Conservation (phyloP, 139 green algal species). For the Pleodorina starrii region DNA sequence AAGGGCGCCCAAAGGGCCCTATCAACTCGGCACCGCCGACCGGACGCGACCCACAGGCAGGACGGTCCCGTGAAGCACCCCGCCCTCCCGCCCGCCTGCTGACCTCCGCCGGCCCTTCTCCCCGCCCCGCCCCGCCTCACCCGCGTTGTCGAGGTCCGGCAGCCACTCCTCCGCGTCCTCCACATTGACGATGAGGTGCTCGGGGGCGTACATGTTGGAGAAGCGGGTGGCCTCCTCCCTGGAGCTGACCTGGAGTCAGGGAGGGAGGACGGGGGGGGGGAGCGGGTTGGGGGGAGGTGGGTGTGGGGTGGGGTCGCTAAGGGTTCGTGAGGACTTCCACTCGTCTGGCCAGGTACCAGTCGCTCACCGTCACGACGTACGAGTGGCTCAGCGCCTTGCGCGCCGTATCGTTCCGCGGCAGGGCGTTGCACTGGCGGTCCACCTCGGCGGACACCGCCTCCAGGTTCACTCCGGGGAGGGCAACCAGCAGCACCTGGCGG, state of each 20-base stretch:
- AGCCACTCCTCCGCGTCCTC: constrained; percentile 92
- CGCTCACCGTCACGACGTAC: constrained; percentile 82
- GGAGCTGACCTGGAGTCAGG: constrained; percentile 53
- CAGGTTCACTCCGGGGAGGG: constrained; percentile 91
- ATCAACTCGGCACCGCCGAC: too few relatives aligned
- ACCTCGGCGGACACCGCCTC: constrained; percentile 85
- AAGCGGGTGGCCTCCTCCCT: constrained; percentile 86
- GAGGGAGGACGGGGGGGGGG: too few relatives aligned
- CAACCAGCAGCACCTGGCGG: constrained; percentile 94
- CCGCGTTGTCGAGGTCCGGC: constrained; percentile 87
- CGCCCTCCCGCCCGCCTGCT: too few relatives aligned
- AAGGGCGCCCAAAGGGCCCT: too few relatives aligned
- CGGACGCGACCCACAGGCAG: too few relatives aligned
- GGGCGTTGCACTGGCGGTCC: constrained; percentile 81
- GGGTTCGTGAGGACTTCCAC: too few relatives aligned
- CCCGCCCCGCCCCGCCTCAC: too few relatives aligned
- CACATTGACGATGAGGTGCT: constrained; percentile 98
- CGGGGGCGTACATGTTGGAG: constrained; percentile 96
- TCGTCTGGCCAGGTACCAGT: too few relatives aligned
- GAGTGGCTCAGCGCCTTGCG: constrained; percentile 91
- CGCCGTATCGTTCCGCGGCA: constrained; percentile 91
- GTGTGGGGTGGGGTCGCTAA: too few relatives aligned
- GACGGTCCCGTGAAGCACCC: too few relatives aligned
- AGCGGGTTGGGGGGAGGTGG: too few relatives aligned
- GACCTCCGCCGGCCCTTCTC: too few relatives aligned